Conservation (phyloP, 2,329 filamentous ascomycete species). For the Cladosporium colombiae region DNA sequence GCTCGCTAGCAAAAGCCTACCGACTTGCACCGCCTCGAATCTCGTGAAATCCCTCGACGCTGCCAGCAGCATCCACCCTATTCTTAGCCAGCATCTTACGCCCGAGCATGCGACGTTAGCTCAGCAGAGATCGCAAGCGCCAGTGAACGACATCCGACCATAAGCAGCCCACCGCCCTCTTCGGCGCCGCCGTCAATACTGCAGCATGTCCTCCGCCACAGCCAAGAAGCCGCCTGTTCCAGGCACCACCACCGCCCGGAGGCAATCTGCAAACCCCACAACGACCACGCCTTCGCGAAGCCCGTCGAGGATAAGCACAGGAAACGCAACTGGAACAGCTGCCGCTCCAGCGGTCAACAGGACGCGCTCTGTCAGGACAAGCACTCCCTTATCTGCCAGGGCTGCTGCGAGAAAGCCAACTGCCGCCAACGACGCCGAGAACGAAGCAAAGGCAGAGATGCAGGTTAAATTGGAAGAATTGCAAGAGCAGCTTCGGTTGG, state of each 20-base stretch:
- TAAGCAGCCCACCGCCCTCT: neutral
- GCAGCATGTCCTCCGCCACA: constrained; percentile 17
- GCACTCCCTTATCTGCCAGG: constrained; percentile 68
- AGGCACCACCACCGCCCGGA: constrained; percentile 14
- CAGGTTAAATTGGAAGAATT: constrained; percentile 79
- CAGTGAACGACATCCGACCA: constrained; percentile 4
- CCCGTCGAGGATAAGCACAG: constrained; percentile 15
- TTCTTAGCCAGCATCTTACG: constrained; percentile 5
- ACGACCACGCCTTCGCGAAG: constrained; percentile 10
- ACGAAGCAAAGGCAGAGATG: constrained; percentile 77
- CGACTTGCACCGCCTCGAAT: constrained; percentile 13
- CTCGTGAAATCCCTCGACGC: constrained; percentile 7
- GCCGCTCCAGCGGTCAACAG: constrained; percentile 27
- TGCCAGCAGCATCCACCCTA: neutral
- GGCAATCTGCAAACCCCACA: constrained; percentile 15
- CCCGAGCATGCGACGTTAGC: constrained; percentile 8
- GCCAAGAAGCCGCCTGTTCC: constrained; percentile 19
- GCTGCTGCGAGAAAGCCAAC: constrained; percentile 64
- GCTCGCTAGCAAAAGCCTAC: constrained; percentile 15
- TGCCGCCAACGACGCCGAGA: constrained; percentile 40
- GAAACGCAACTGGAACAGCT: constrained; percentile 4
- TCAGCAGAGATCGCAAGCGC: neutral
- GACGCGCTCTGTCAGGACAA: constrained; percentile 64
- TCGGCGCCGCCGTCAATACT: constrained; percentile 11
- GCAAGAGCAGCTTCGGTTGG: constrained; percentile 77